phyloP scores from a whole-genome alignment of 768 basidiomycete species.

The Mycena alexandri region DNA sequence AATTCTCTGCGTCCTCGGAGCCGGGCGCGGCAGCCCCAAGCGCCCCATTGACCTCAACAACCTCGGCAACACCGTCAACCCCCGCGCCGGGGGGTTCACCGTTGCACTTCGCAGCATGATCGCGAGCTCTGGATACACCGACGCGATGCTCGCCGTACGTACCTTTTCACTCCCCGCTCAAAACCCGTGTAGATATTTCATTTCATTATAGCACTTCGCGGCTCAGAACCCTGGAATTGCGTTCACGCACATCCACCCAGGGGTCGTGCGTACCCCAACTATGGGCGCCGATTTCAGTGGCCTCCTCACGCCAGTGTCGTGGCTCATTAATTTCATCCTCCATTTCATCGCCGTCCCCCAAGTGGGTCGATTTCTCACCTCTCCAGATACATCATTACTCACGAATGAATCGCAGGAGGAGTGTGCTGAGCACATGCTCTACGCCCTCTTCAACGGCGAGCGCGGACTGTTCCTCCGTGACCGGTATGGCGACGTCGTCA shows the following conservation, averaged over 20 bases:
- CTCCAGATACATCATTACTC: too few relatives aligned
- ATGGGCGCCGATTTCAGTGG: slow-evolving; percentile 23
- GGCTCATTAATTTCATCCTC: slow-evolving; percentile 24
- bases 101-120: slow-evolving; percentile 28
- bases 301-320: slow-evolving; percentile 29
- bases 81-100: slow-evolving; percentile 11
- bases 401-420: slow-evolving; percentile 7
- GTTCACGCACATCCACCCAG: slow-evolving; percentile 45
- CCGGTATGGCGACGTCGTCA: slow-evolving; percentile 19
- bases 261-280: slow-evolving; percentile 37
- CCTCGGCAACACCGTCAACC: slow-evolving; percentile 33
- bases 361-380: too few relatives aligned
- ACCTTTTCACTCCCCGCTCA: neutral
- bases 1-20: slow-evolving; percentile 48
- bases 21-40: slow-evolving; percentile 39
- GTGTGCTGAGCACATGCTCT: slow-evolving; percentile 38
- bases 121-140: slow-evolving; percentile 28
- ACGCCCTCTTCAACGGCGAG: slow-evolving; percentile 31
- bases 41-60: slow-evolving; percentile 37
- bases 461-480: slow-evolving; percentile 28
- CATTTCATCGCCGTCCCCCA: slow-evolving; percentile 24
- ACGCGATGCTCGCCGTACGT: slow-evolving; percentile 32
- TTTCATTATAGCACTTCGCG: slow-evolving; percentile 40
- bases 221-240: slow-evolving; percentile 37
- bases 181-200: too few relatives aligned